Percentiles rank a stretch among this genome's conserved stretches.
Evolutionary conservation across 2,329 filamentous ascomycete genomes (phyloP).

Genomic region (Bipolaris zeicola): DNA sequence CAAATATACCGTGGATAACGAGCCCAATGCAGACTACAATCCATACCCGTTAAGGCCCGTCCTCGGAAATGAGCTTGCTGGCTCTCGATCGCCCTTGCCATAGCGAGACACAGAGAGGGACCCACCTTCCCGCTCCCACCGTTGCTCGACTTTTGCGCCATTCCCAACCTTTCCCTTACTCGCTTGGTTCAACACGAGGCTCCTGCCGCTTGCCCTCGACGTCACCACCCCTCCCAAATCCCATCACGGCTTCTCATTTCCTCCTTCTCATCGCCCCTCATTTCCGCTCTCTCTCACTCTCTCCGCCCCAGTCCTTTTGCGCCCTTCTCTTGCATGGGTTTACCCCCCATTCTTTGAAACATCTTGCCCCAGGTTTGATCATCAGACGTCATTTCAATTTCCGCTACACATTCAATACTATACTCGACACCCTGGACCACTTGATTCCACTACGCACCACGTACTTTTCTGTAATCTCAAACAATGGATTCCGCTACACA

Average conservation of each 20-base stretch:
- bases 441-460: not conserved
- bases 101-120: conserved; percentile 17
- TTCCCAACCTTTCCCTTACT: conserved; percentile 3
- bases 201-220: conserved; percentile 14
- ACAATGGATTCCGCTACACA: not conserved
- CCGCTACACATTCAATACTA: too few species aligned
- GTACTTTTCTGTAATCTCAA: not conserved
- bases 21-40: not conserved
- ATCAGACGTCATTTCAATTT: too few species aligned
- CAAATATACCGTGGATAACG: not conserved
- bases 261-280: conserved; percentile 1
- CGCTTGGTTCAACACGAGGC: conserved; percentile 7
- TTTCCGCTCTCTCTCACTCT: not conserved
- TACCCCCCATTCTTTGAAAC: not conserved
- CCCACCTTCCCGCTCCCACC: conserved; percentile 17
- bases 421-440: too few species aligned
- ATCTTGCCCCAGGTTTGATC: not conserved
- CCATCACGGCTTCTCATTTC: conserved; percentile 7
- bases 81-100: conserved; percentile 32
- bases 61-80: conserved; percentile 35
- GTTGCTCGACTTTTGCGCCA: conserved; percentile 19
- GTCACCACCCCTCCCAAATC: conserved; percentile 20
- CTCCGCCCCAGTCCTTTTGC: not conserved
- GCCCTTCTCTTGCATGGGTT: not conserved
- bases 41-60: conserved; percentile 3